Evolutionary conservation across 768 basidiomycete genomes (phyloP).

Genomic region (Naganishia vaughanmartiniae): DNA sequence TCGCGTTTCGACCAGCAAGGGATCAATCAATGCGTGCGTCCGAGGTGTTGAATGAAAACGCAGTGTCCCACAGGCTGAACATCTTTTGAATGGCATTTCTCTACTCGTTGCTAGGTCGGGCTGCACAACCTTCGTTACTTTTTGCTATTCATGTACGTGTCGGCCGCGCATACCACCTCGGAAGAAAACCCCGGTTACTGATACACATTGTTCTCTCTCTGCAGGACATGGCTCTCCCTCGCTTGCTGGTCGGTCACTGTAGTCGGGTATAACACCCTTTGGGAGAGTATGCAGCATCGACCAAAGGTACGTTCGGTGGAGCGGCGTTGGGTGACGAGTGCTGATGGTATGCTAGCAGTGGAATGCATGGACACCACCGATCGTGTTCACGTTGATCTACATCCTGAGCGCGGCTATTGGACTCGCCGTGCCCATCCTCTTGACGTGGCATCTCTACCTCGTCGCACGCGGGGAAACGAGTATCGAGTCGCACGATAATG

Average conservation of each 20-base stretch:
- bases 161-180: neutral
- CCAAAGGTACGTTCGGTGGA: conserved; percentile 26
- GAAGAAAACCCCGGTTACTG: neutral
- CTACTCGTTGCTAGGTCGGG: too few species aligned
- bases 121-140: conserved; percentile 94
- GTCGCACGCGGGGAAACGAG: conserved; percentile 75
- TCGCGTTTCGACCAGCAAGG: conserved; percentile 56
- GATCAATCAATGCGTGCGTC: conserved; percentile 84
- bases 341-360: conserved; percentile 58
- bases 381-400: conserved; percentile 70
- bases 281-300: conserved; percentile 60
- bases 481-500: conserved; percentile 85
- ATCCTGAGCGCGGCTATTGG: conserved; percentile 71
- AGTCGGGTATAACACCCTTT: conserved; percentile 65
- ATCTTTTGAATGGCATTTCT: too few species aligned
- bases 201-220: conserved; percentile 1
- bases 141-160: conserved; percentile 82
- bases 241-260: conserved; percentile 63
- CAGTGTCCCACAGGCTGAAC: too few species aligned
- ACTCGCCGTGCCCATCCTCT: conserved; percentile 45
- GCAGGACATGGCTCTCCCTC: conserved; percentile 75
- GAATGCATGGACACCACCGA: conserved; percentile 62
- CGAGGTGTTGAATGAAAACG: neutral
- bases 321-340: too few species aligned
- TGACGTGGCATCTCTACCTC: conserved; percentile 57